Percentiles rank a stretch among this genome's conserved stretches.
Evolutionary conservation across 2,329 filamentous ascomycete genomes (phyloP).

Genomic region (Ophiocordyceps camponoti-leonardi): DNA sequence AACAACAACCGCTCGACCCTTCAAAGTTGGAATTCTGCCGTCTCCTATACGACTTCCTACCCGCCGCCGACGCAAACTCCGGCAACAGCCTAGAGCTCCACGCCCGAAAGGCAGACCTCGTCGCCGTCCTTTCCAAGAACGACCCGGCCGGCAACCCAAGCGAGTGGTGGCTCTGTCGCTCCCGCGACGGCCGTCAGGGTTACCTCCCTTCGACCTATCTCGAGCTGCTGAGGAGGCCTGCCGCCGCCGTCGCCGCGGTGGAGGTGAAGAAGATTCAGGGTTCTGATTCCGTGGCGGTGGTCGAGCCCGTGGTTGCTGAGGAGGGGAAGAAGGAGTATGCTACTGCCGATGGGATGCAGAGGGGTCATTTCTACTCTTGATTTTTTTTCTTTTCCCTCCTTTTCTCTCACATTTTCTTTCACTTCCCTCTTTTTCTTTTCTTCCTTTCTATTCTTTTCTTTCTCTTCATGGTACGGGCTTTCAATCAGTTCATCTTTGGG

Average conservation of each 20-base stretch:
- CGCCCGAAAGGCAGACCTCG: constrained; percentile 87
- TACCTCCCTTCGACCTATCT: constrained; percentile 87
- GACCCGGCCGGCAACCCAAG: constrained; percentile 84
- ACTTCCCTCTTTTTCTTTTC: background rate
- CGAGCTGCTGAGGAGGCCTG: constrained; percentile 47
- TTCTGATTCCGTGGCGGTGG: constrained; percentile 1
- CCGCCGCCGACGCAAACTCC: constrained; percentile 31
- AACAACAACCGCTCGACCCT: constrained; percentile 53
- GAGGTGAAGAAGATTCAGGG: constrained; percentile 34
- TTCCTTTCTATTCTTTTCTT: background rate
- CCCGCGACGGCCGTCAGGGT: constrained; percentile 75
- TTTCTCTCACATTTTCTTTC: too few relatives aligned
- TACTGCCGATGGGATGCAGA: constrained; percentile 36
- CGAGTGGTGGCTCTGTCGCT: constrained; percentile 94
- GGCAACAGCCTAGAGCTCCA: constrained; percentile 59
- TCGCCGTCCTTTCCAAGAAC: constrained; percentile 81
- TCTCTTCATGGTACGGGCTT: background rate
- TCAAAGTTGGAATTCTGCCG: constrained; percentile 93
- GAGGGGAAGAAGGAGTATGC: constrained; percentile 34
- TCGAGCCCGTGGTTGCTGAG: constrained; percentile 16
- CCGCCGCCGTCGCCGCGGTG: too few relatives aligned
- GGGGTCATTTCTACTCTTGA: constrained; percentile 40
- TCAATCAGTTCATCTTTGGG: background rate
- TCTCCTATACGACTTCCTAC: constrained; percentile 83
- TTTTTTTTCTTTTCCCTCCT: background rate